Base-by-base conservation (phyloP, 129 eudicot genomes). In the Flaveria trinervia region DNA sequence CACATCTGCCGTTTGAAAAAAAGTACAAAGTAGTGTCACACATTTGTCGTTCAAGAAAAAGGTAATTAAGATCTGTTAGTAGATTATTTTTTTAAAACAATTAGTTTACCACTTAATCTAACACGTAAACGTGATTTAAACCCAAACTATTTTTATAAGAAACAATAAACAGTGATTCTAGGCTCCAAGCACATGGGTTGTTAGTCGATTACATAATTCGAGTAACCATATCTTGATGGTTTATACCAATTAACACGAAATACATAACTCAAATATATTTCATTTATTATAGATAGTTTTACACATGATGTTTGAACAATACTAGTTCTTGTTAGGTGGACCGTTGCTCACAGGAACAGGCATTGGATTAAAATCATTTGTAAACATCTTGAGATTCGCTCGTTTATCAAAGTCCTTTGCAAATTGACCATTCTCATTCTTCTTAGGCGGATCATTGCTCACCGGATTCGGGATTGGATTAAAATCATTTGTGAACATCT, bases 241-340 rank as follows among this genome's bases (percentile, higher is more conserved):
- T n/a, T 17, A 55, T 18, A 8, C 4, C 6, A 55, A 1, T 2
- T n/a, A 5, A 55, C 23, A 55, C 61, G 26, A 2, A 17, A 55
- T 3, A 55, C 61, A 17, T 13, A 55, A 18, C 11, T 6, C 3
- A 17, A 55, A n/a, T 16, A 17, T 55, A n/a, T 13, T 55, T 18
- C 12, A 55, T 7, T 55, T 18, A 55, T 55, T 55, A 18, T 55
- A 55, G 61, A 55, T 55, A 6, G 11, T 7, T 55, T 55, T 55
- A 10, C 10, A 8, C 26, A 55, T 55, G 16, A 9, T n/a, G 10
- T 4, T 55, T 17, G 11, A 55, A 7, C 60, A 26, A 75, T 4
- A 75, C 20, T 28, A 64, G 33, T 75, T 64, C 44, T 48, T 46
- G 60, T 62, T 64, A 75, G 79, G 48, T 45, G 79, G 84, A 51